Evolutionary conservation across 2,329 filamentous ascomycete species (phyloP).

Genomic region (Biscogniauxia mediterranea): DNA sequence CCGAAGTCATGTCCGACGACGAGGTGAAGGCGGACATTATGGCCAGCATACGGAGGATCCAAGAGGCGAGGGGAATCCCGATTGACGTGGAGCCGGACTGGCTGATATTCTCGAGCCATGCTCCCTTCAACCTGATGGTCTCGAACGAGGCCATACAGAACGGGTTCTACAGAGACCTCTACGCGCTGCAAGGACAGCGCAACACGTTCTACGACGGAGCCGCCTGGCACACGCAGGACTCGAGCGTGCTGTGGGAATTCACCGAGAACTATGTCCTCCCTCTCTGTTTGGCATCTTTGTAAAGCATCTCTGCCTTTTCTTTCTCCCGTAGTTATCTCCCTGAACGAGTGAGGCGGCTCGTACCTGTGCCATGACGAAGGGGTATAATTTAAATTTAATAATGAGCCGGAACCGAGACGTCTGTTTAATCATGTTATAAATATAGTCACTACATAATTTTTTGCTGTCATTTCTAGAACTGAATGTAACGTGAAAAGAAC

Average conservation of each 20-base stretch:
- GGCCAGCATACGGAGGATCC: neutral
- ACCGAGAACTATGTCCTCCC: neutral
- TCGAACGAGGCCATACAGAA: conserved; percentile 12
- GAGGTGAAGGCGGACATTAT: conserved; percentile 12
- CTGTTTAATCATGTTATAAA: too few relatives aligned
- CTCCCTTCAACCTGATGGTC: conserved; percentile 17
- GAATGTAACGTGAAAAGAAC: too few relatives aligned
- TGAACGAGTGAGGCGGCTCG: too few relatives aligned
- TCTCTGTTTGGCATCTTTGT: neutral
- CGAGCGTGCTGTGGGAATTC: conserved; percentile 1
- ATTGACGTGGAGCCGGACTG: conserved; percentile 6
- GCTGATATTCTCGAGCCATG: conserved; percentile 9
- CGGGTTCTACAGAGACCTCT: conserved; percentile 10
- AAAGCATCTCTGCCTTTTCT: neutral
- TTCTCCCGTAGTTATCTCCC: too few relatives aligned
- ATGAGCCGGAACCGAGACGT: too few relatives aligned
- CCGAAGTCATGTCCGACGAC: conserved; percentile 3
- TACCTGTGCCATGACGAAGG: too few relatives aligned
- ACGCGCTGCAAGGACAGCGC: conserved; percentile 7
- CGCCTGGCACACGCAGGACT: conserved; percentile 10
- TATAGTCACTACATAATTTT: too few relatives aligned
- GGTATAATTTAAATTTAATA: too few relatives aligned
- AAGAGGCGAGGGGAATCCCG: neutral
- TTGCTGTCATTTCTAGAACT: too few relatives aligned
- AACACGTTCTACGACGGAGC: conserved; percentile 13